Evolutionary conservation across 2,329 filamentous ascomycete species (phyloP).

Genomic region (Bipolaris oryzae): DNA sequence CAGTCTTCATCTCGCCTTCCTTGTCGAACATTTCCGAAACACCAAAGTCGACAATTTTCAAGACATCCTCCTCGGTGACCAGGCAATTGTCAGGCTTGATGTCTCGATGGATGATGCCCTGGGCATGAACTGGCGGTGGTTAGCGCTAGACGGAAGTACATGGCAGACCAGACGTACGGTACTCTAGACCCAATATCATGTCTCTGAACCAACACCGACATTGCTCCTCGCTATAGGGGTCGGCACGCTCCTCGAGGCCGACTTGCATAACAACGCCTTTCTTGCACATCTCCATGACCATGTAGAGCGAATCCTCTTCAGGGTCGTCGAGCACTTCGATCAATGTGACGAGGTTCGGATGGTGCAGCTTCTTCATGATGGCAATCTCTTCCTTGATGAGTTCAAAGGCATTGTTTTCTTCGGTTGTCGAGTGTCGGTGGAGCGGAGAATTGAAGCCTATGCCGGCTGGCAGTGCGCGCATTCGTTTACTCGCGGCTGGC

Average conservation of each 20-base stretch:
- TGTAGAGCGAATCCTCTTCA: slow-evolving; percentile 93
- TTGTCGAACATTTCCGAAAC: slow-evolving; percentile 99
- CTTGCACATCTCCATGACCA: slow-evolving; percentile 99
- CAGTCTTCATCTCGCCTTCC: slow-evolving; percentile 81
- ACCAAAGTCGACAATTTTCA: slow-evolving; percentile 98
- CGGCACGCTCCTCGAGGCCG: slow-evolving; percentile 79
- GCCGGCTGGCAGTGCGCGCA: slow-evolving; percentile 59
- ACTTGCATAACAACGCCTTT: slow-evolving; percentile 98
- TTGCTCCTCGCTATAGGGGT: slow-evolving; percentile 80
- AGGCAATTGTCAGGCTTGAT: slow-evolving; percentile 98
- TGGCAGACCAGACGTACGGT: slow-evolving; percentile 62
- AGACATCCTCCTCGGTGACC: slow-evolving; percentile 85
- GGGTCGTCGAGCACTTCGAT: slow-evolving; percentile 96
- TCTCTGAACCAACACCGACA: slow-evolving; percentile 95
- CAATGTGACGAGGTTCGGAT: slow-evolving; percentile 89
- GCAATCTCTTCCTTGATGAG: slow-evolving; percentile 96
- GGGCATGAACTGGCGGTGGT: slow-evolving; percentile 73
- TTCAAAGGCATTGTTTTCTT: slow-evolving; percentile 74
- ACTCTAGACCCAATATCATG: slow-evolving; percentile 92
- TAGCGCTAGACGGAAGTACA: slow-evolving; percentile 17
- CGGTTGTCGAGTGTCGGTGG: slow-evolving; percentile 63
- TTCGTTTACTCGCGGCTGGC: slow-evolving; percentile 60
- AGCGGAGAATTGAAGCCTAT: slow-evolving; percentile 68
- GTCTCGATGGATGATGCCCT: slow-evolving; percentile 93
- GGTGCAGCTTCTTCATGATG: slow-evolving; percentile 98